phyloP scores from a whole-genome alignment of 768 basidiomycete species.

The Dictyophora rubrovolvata region DNA sequence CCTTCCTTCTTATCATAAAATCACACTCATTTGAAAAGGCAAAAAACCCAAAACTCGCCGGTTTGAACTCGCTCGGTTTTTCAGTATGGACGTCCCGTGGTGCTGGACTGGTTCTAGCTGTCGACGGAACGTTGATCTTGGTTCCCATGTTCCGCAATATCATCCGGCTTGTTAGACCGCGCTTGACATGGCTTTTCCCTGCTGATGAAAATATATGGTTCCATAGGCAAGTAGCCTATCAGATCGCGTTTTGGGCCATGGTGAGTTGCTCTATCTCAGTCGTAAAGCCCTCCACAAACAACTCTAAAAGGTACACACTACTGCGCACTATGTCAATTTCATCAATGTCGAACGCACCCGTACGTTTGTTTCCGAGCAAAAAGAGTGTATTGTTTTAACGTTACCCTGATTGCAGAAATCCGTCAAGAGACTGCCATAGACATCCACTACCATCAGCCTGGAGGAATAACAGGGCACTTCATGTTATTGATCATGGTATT shows the following conservation, averaged over 20 bases:
- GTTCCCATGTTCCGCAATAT: constrained; percentile 86
- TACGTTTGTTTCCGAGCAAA: constrained; percentile 28
- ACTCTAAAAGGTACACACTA: constrained; percentile 51
- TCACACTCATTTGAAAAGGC: constrained; percentile 27
- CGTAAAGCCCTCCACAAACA: not conserved
- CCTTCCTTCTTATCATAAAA: not conserved
- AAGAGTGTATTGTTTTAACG: not conserved
- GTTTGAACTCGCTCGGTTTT: constrained; percentile 68
- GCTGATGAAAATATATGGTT: constrained; percentile 96
- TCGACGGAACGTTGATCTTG: constrained; percentile 77
- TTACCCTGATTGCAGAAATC: constrained; percentile 44
- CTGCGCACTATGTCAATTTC: constrained; percentile 90
- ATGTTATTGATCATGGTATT: constrained; percentile 91
- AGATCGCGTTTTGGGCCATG: constrained; percentile 87
- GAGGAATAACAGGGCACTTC: constrained; percentile 91
- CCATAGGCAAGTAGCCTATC: constrained; percentile 90
- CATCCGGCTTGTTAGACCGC: constrained; percentile 75
- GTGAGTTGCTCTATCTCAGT: constrained; percentile 16
- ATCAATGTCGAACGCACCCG: constrained; percentile 84
- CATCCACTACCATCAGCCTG: constrained; percentile 83
- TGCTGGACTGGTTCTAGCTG: constrained; percentile 83
- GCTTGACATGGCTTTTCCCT: constrained; percentile 73
- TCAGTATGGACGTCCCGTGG: constrained; percentile 90
- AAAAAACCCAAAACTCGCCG: constrained; percentile 52
- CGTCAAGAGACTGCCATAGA: constrained; percentile 65